Evolutionary conservation across 2,329 filamentous ascomycete species (phyloP).

Genomic region (Exserohilum turcica): DNA sequence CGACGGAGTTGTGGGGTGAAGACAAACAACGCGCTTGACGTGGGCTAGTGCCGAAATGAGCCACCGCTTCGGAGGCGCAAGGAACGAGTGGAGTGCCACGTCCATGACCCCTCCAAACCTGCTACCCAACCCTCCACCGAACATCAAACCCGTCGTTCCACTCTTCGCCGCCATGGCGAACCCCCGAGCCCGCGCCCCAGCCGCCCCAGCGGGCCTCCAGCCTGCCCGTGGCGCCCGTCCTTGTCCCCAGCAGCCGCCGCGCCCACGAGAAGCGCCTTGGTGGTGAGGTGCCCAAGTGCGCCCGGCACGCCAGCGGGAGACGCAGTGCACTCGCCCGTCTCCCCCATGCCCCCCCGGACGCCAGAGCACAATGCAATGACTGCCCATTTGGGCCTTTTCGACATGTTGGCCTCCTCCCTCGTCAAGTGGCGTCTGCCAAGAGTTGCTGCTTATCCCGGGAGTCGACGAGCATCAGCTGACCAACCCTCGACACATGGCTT

Average conservation of each 20-base stretch:
- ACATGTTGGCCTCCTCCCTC: neutral
- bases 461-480: neutral
- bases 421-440: neutral
- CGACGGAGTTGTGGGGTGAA: slow-evolving; percentile 9
- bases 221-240: neutral
- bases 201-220: neutral
- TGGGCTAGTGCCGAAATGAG: slow-evolving; percentile 30
- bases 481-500: neutral
- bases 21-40: slow-evolving; percentile 25
- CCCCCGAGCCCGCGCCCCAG: neutral
- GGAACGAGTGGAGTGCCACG: slow-evolving; percentile 33
- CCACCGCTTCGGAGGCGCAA: slow-evolving; percentile 28
- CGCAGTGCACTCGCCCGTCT: neutral
- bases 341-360: neutral
- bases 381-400: neutral
- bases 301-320: neutral
- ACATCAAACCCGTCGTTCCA: slow-evolving; percentile 15
- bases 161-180: neutral
- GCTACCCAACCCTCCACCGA: slow-evolving; percentile 18
- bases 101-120: slow-evolving; percentile 25
- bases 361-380: neutral
- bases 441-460: slow-evolving; percentile 1
- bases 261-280: slow-evolving; percentile 5
- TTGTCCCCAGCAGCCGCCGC: neutral
- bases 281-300: slow-evolving; percentile 13